phyloP scores from a whole-genome alignment of 768 basidiomycete species.

The Trametopsis cervina region DNA sequence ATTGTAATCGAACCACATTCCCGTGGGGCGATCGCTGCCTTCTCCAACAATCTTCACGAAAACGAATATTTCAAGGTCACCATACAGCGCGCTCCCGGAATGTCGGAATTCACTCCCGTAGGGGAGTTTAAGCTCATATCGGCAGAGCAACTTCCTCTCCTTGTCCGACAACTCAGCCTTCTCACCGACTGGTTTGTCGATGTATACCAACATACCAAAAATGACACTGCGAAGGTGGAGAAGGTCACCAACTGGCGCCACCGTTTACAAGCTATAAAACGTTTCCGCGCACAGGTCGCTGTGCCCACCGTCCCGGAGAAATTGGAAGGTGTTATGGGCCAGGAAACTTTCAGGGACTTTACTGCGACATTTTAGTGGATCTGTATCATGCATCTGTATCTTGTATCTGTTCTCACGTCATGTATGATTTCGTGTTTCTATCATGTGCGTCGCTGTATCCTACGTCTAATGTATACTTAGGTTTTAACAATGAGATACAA shows the following conservation, averaged over 20 bases:
- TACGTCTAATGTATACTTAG: not conserved
- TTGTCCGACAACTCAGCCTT: conserved; percentile 83
- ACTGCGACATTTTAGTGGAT: conserved; percentile 17
- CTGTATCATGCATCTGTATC: not conserved
- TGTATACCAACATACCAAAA: conserved; percentile 68
- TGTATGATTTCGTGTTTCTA: not conserved
- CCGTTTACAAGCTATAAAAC: conserved; percentile 71
- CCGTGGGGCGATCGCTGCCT: conserved; percentile 74
- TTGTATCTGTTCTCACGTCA: not conserved
- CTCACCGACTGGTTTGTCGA: conserved; percentile 88
- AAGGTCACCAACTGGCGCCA: conserved; percentile 87
- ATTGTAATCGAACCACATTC: conserved; percentile 95
- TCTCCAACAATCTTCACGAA: conserved; percentile 77
- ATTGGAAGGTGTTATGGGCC: conserved; percentile 20
- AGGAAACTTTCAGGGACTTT: conserved; percentile 28
- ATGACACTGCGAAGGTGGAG: conserved; percentile 65
- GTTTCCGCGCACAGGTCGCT: conserved; percentile 37
- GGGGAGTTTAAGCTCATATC: conserved; percentile 94
- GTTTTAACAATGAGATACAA: too few species aligned
- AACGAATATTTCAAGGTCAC: conserved; percentile 96
- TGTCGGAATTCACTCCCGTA: conserved; percentile 91
- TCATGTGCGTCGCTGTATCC: not conserved
- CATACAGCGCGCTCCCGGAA: conserved; percentile 80
- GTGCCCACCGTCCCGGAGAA: conserved; percentile 16
- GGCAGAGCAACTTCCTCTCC: conserved; percentile 75